Percentiles rank a stretch among this genome's conserved stretches.
These are phyloP conservation scores for Trametes gibbosa DNA, from an alignment of 768 basidiomycete species.

Conservation along the genomic window DNA sequence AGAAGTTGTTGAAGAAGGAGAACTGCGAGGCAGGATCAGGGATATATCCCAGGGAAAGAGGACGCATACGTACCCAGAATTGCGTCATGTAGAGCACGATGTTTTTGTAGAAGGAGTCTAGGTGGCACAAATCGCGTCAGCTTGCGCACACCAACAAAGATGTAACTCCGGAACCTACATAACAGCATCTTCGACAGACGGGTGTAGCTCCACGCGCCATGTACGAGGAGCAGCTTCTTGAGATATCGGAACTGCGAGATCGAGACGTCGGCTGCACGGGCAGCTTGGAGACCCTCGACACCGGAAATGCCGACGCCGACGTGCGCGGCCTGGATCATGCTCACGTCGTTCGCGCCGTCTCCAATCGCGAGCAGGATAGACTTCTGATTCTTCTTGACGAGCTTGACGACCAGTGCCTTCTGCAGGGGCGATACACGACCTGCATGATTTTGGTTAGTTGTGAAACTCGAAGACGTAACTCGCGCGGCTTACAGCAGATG, in stretches of 20 bases:
- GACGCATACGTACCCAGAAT: constrained; percentile 73
- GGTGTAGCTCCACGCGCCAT: constrained; percentile 98
- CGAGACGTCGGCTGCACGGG: constrained; percentile 94
- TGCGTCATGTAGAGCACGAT: constrained; percentile 98
- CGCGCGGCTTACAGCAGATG: constrained; percentile 76
- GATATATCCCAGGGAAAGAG: background rate
- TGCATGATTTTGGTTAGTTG: constrained; percentile 27
- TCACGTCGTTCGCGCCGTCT: constrained; percentile 97
- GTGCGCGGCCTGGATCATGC: constrained; percentile 99
- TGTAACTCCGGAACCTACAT: constrained; percentile 52
- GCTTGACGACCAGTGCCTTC: constrained; percentile 95
- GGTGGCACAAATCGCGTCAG: constrained; percentile 6
- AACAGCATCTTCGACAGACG: constrained; percentile 92
- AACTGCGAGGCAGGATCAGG: constrained; percentile 49
- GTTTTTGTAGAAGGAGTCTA: constrained; percentile 99
- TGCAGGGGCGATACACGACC: constrained; percentile 97
- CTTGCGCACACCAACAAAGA: background rate
- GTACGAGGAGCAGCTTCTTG: constrained; percentile 92
- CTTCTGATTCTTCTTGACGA: constrained; percentile 97
- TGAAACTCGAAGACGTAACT: background rate
- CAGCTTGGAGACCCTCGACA: constrained; percentile 98
- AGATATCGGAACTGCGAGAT: constrained; percentile 97
- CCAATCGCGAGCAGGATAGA: constrained; percentile 95
- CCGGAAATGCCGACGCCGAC: constrained; percentile 98
- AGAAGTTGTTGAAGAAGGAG: constrained; percentile 99